Conservation (phyloP, 129 eudicot genomes). For the Flaveria bidentis region DNA sequence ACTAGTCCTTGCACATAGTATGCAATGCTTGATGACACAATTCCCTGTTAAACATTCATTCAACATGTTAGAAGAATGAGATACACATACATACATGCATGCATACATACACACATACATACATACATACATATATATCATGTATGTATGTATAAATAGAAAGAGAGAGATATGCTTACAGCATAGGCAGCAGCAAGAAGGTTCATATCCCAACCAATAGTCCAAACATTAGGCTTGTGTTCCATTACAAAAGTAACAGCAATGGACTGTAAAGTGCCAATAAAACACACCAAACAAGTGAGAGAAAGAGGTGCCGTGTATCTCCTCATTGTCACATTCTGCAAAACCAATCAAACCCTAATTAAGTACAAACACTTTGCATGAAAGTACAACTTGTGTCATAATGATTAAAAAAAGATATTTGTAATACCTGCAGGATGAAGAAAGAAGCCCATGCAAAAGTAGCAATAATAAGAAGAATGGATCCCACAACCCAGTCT, state of each 20-base stretch:
- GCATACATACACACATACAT: not conserved
- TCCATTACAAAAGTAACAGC: constrained; percentile 95
- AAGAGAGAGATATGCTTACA: constrained; percentile 45
- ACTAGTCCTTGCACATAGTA: constrained; percentile 97
- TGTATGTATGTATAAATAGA: not conserved
- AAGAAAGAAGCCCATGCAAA: constrained; percentile 97
- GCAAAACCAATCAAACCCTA: constrained; percentile 26
- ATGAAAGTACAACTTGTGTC: constrained; percentile 4
- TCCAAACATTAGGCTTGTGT: constrained; percentile 76
- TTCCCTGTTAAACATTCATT: constrained; percentile 52
- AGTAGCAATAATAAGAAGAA: constrained; percentile 90
- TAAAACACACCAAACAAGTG: constrained; percentile 79
- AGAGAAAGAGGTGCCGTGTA: constrained; percentile 87
- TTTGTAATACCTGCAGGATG: constrained; percentile 72
- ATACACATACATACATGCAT: not conserved
- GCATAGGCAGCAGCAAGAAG: constrained; percentile 99
- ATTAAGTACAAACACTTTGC: not conserved
- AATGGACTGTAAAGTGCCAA: constrained; percentile 93
- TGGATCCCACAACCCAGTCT: constrained; percentile 88
- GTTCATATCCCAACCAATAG: constrained; percentile 93
- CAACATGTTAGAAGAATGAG: constrained; percentile 9
- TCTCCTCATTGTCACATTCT: constrained; percentile 84
- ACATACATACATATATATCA: too few relatives aligned
- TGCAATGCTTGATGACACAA: constrained; percentile 93
- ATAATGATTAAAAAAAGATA: not conserved